Conservation (phyloP, 371 early-diverging fungal species). For the Thermomucor indicae-seudaticae region DNA sequence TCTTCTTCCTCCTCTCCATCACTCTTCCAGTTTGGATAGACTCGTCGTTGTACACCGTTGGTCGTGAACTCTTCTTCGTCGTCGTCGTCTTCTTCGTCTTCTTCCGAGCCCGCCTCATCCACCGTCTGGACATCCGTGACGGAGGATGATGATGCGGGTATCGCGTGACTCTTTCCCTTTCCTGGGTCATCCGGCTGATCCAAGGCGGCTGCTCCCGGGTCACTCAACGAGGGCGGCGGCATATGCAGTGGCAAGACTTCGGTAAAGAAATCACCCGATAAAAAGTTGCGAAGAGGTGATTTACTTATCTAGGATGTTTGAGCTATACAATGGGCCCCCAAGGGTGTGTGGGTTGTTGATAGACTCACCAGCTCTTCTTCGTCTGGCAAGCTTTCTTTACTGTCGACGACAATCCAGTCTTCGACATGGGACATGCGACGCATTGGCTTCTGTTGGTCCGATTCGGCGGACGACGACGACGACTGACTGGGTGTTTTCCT, state of each 20-base stretch:
- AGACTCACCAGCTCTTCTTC: conserved; percentile 44
- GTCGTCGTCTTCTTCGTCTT: conserved; percentile 19
- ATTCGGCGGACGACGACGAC: not conserved
- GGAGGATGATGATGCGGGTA: conserved; percentile 1
- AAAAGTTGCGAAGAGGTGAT: conserved; percentile 37
- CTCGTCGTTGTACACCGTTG: conserved; percentile 13
- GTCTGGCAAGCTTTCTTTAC: conserved; percentile 48
- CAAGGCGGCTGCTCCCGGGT: conserved; percentile 12
- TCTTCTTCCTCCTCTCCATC: conserved; percentile 17
- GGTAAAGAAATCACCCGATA: conserved; percentile 41
- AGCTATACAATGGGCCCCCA: not conserved
- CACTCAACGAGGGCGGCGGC: conserved; percentile 49
- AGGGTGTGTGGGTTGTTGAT: not conserved
- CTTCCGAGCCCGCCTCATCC: conserved; percentile 18
- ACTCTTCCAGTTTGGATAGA: conserved; percentile 24
- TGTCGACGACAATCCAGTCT: conserved; percentile 45
- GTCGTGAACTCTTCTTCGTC: conserved; percentile 14
- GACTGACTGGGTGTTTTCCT: too few species aligned
- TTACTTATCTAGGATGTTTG: conserved; percentile 7
- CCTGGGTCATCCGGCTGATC: conserved; percentile 9
- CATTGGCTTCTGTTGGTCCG: conserved; percentile 18
- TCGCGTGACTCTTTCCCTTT: conserved; percentile 5
- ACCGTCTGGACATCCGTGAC: conserved; percentile 3
- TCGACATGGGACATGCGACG: conserved; percentile 49
- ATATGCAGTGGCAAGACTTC: conserved; percentile 47